phyloP scores from a whole-genome alignment of 257 asterid genomes.

The Lantana camara region DNA sequence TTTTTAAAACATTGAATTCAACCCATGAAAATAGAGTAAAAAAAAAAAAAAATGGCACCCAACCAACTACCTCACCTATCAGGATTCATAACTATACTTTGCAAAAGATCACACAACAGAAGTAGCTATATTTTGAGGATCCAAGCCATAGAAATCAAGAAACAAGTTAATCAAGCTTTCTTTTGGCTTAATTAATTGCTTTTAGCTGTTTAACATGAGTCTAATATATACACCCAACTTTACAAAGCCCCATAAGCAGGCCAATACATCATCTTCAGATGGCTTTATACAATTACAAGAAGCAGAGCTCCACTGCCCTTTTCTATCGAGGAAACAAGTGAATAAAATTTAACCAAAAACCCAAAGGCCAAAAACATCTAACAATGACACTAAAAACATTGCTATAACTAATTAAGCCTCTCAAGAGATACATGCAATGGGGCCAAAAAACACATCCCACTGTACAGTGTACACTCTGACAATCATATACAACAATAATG shows the following conservation, averaged over 20 bases:
- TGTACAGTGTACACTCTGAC: constrained; percentile 35
- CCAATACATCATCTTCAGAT: constrained; percentile 30
- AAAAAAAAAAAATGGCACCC: no score
- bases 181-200: constrained; percentile 29
- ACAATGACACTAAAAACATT: constrained; percentile 4
- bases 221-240: constrained; percentile 55
- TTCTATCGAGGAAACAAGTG: constrained; percentile 11
- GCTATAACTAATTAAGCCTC: constrained; percentile 42
- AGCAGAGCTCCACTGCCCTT: constrained; percentile 43
- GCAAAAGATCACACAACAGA: no score
- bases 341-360: constrained; percentile 17
- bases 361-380: neutral
- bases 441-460: constrained; percentile 44
- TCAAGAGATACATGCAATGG: constrained; percentile 45
- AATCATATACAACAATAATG: constrained; percentile 42
- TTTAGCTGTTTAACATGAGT: neutral
- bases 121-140: no score
- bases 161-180: constrained; percentile 15
- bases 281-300: constrained; percentile 58
- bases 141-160: neutral
- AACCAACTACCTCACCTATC: no score
- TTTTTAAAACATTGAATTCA: no score
- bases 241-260: constrained; percentile 46
- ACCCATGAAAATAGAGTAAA: no score
- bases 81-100: no score